Evolutionary conservation across 805 yeast genomes (phyloP).

Genomic region (Pichia occidentalis): DNA sequence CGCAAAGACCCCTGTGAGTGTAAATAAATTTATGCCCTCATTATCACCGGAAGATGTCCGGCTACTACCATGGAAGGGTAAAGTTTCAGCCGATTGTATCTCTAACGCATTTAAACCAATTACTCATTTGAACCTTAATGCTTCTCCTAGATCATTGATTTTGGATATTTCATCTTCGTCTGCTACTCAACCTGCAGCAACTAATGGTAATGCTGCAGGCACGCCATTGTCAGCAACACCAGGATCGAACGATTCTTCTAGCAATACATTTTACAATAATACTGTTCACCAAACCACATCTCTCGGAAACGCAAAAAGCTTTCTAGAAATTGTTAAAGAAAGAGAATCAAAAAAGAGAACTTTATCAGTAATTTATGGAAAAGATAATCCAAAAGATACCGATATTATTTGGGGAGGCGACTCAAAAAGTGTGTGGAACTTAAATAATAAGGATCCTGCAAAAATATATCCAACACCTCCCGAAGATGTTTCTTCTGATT

Average conservation of each 20-base stretch:
- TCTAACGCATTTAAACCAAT: constrained; percentile 35
- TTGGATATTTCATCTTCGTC: too few species aligned
- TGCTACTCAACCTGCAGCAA: too few species aligned
- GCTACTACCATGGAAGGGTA: constrained; percentile 29
- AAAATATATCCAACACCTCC: constrained; percentile 33
- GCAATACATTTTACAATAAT: too few species aligned
- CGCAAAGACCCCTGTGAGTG: constrained; percentile 31
- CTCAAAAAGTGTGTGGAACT: background rate
- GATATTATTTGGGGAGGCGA: background rate
- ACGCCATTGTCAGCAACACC: too few species aligned
- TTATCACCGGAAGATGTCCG: constrained; percentile 1
- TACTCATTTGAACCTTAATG: constrained; percentile 1
- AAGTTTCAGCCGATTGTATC: constrained; percentile 40
- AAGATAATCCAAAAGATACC: background rate
- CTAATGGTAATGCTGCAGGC: background rate
- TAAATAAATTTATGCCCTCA: constrained; percentile 1
- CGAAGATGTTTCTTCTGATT: constrained; percentile 21
- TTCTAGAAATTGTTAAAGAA: constrained; percentile 6
- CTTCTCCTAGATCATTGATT: constrained; percentile 2
- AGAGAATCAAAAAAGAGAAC: constrained; percentile 4
- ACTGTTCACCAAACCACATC: constrained; percentile 3
- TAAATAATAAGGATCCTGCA: background rate
- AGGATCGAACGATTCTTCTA: too few species aligned
- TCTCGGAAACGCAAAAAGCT: background rate
- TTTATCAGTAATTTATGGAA: background rate